Percentiles rank a stretch among this genome's conserved stretches.
phyloP scores from a whole-genome alignment of 2,329 filamentous ascomycete species.

The Trichoderma guizhouense region DNA sequence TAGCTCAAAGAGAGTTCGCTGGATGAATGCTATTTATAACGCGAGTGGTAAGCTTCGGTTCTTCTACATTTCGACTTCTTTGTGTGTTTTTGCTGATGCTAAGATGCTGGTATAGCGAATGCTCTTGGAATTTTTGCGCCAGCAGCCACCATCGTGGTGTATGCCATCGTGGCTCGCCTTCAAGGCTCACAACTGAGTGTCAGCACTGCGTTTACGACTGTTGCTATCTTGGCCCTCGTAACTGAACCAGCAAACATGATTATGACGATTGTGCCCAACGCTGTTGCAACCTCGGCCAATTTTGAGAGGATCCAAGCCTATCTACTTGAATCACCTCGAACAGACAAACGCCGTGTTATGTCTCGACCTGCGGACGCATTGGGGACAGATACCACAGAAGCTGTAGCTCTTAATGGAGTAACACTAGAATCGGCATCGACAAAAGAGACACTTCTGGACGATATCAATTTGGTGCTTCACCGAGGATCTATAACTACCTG shows the following conservation, averaged over 20 bases:
- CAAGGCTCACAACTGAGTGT: constrained; percentile 28
- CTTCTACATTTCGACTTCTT: not conserved
- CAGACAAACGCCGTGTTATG: not conserved
- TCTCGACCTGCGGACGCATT: not conserved
- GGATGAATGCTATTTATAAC: constrained; percentile 40
- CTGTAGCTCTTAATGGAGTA: not conserved
- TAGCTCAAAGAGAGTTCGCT: constrained; percentile 32
- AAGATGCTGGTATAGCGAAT: constrained; percentile 32
- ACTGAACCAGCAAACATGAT: constrained; percentile 44
- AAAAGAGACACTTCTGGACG: not conserved
- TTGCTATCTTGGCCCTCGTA: constrained; percentile 37
- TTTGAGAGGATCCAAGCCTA: constrained; percentile 39
- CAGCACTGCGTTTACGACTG: constrained; percentile 40
- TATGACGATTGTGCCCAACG: constrained; percentile 39
- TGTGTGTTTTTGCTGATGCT: not conserved
- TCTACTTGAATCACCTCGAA: constrained; percentile 24
- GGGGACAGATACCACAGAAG: not conserved
- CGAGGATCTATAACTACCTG: constrained; percentile 26
- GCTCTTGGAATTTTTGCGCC: constrained; percentile 41
- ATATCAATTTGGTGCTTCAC: constrained; percentile 25
- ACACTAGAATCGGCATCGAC: not conserved
- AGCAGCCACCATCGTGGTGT: constrained; percentile 37
- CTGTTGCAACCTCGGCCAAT: constrained; percentile 31
- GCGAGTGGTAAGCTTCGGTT: constrained; percentile 32
- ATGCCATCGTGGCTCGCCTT: constrained; percentile 27